These are phyloP conservation scores for Calonectria pseudoturangicola DNA, from an alignment of 2,329 filamentous ascomycete genomes.

Conservation along the genomic window DNA sequence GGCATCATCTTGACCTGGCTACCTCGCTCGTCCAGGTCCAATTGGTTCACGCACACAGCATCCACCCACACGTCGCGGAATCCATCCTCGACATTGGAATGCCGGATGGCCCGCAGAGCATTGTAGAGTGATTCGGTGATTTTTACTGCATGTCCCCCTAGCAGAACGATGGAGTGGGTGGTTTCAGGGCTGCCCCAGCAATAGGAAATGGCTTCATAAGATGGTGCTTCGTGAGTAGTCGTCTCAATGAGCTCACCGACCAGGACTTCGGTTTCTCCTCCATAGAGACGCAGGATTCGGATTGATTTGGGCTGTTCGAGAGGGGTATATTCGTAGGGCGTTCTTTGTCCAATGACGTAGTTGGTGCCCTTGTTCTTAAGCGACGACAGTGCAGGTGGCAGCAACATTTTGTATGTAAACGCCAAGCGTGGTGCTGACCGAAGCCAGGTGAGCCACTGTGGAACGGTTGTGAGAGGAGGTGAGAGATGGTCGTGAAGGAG, in stretches of 20 bases:
- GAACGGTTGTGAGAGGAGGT: background rate
- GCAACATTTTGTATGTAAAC: slow-evolving; percentile 8
- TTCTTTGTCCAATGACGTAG: slow-evolving; percentile 15
- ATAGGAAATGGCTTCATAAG: slow-evolving; percentile 37
- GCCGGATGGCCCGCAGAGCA: slow-evolving; percentile 27
- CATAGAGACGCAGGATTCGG: slow-evolving; percentile 28
- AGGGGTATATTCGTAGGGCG: slow-evolving; percentile 13
- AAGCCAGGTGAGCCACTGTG: background rate
- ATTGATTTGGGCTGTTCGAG: slow-evolving; percentile 2
- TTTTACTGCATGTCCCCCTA: slow-evolving; percentile 3
- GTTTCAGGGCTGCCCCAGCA: slow-evolving; percentile 8
- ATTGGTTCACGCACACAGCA: slow-evolving; percentile 31
- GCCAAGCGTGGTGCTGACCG: slow-evolving; percentile 12
- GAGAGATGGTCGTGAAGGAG: background rate
- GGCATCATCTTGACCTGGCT: slow-evolving; percentile 32
- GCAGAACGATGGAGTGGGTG: slow-evolving; percentile 14
- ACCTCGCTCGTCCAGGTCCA: slow-evolving; percentile 11
- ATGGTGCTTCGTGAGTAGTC: background rate
- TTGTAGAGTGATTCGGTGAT: slow-evolving; percentile 32
- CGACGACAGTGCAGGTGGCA: background rate
- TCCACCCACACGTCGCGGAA: slow-evolving; percentile 30
- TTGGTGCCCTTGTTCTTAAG: slow-evolving; percentile 13
- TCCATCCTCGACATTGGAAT: slow-evolving; percentile 8
- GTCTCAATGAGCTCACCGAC: slow-evolving; percentile 30
- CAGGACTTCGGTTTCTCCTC: slow-evolving; percentile 9